Conservation (phyloP, 1,139 yeast species). For the Pneumocystis jirovecii region DNA sequence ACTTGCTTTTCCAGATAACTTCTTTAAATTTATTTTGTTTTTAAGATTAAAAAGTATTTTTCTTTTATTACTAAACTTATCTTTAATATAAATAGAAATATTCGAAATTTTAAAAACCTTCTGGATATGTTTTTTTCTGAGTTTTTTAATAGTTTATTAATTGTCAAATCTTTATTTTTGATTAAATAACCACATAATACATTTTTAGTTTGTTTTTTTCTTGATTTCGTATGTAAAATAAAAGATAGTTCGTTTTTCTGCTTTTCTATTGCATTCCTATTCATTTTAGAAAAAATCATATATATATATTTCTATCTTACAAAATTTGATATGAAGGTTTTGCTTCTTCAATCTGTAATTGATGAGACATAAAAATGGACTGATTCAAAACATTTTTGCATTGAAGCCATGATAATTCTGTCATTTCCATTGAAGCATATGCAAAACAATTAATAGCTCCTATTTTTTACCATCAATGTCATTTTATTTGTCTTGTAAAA, state of each 20-base stretch:
- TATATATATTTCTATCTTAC: background rate
- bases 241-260: background rate
- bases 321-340: background rate
- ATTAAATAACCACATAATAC: background rate
- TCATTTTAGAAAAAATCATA: background rate
- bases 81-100: background rate
- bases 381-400: background rate
- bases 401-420: background rate
- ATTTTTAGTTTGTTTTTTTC: background rate
- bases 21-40: background rate
- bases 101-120: background rate
- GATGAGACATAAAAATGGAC: background rate
- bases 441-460: background rate
- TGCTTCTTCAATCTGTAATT: background rate
- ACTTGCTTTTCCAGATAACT: background rate
- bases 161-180: background rate
- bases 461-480: background rate
- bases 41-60: background rate
- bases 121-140: background rate
- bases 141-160: background rate
- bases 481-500: background rate
- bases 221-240: background rate
- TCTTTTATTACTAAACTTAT: background rate
- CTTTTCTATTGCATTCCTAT: background rate
- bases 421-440: background rate